A percentile compares a stretch with the other conserved stretches of the same genome.
phyloP scores from a whole-genome alignment of 176 grass and related monocot species.

The Aegilops bicornis region DNA sequence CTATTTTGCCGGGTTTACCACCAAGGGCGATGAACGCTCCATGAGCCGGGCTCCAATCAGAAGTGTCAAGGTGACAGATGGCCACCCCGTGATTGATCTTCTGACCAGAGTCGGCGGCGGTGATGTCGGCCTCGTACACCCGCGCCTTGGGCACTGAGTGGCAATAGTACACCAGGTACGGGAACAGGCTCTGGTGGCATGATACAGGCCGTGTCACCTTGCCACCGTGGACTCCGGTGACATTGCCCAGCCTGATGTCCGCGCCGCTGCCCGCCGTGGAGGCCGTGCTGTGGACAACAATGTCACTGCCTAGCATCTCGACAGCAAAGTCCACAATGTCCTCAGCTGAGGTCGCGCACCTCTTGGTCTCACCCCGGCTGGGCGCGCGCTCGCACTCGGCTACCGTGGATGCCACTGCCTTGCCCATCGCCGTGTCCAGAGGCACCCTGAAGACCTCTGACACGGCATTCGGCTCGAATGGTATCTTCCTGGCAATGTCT shows the following conservation, averaged over 20 bases:
- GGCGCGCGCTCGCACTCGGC: conserved; percentile 53
- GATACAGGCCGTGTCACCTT: conserved; percentile 67
- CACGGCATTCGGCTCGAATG: conserved; percentile 44
- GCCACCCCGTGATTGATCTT: conserved; percentile 72
- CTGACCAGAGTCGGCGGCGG: conserved; percentile 11
- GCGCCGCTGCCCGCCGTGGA: conserved; percentile 46
- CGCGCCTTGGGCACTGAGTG: conserved; percentile 79
- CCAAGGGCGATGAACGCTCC: conserved; percentile 66
- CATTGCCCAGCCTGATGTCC: conserved; percentile 47
- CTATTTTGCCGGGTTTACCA: conserved; percentile 63
- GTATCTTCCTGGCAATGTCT: conserved; percentile 49
- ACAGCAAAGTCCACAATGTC: conserved; percentile 81
- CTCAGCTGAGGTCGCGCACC: conserved; percentile 70
- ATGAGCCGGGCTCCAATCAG: conserved; percentile 63
- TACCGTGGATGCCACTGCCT: conserved; percentile 66
- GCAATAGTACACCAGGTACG: conserved; percentile 91
- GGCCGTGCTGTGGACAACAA: conserved; percentile 70
- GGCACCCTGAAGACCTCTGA: conserved; percentile 46
- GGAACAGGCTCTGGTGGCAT: conserved; percentile 91
- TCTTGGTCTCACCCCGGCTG: conserved; percentile 66
- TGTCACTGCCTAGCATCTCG: conserved; percentile 65
- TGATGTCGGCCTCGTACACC: conserved; percentile 75
- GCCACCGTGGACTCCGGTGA: conserved; percentile 53
- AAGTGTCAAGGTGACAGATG: conserved; percentile 87
- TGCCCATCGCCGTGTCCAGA: conserved; percentile 58